Conservation (phyloP, 768 basidiomycete genomes). For the Lyophyllum shimeji region DNA sequence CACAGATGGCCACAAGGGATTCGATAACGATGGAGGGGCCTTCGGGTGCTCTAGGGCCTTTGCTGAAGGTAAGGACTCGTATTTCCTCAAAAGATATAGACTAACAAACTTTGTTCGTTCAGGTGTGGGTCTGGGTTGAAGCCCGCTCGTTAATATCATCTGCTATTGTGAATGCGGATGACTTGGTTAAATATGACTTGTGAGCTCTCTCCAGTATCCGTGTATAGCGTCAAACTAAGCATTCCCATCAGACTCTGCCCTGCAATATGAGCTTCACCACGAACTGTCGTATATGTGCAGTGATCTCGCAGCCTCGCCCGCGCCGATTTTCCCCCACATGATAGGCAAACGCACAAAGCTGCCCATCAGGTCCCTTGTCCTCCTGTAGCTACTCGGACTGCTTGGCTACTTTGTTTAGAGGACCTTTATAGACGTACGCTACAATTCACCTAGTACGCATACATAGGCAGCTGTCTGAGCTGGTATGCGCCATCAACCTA, state of each 20-base stretch:
- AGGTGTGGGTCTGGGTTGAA: constrained; percentile 95
- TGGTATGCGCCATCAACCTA: background rate
- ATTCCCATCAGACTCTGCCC: constrained; percentile 51
- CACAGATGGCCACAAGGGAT: constrained; percentile 81
- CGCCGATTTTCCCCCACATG: background rate
- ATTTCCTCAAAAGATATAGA: background rate
- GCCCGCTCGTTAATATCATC: constrained; percentile 83
- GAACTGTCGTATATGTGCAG: background rate
- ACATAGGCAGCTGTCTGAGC: background rate
- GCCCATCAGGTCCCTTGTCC: too few relatives aligned
- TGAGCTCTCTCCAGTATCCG: constrained; percentile 36
- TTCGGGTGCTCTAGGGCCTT: constrained; percentile 72
- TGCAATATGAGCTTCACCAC: constrained; percentile 20
- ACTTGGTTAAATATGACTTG: constrained; percentile 86
- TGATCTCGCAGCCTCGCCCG: too few relatives aligned
- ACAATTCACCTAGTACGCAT: background rate
- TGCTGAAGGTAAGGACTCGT: constrained; percentile 72
- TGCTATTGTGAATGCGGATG: constrained; percentile 79
- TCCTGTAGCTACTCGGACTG: background rate
- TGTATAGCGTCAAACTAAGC: constrained; percentile 38
- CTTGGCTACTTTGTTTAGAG: background rate
- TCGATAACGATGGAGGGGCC: constrained; percentile 57
- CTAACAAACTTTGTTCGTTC: constrained; percentile 2
- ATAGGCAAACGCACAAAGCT: background rate
- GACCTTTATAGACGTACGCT: constrained; percentile 2